Base-by-base conservation (phyloP, 1,284 basidiomycete genomes). In the Malassezia equina region DNA sequence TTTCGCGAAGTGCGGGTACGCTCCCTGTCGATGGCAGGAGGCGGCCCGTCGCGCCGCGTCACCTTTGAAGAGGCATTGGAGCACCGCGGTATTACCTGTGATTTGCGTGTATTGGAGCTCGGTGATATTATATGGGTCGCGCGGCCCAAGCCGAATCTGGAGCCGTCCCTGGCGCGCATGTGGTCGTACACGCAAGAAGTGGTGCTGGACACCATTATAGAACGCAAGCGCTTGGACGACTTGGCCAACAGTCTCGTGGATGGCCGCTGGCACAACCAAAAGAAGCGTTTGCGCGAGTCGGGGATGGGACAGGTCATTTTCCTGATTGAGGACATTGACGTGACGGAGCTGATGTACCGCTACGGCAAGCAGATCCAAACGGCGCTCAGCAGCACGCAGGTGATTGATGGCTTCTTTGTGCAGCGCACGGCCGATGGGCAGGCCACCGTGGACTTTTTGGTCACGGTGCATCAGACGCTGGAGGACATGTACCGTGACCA, bases 71-170 rank as follows among this genome's bases (percentile, higher is more conserved):
- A 56, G 3, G 55, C 65, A 4, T 49, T 67, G 33, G 43, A 52
- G 1, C 59, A 61, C 24, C 64, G 62, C 12, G 78, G 78, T 0
- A 62, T 80, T 32, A 65, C 68, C 15, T 77, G 78, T n/a, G 78
- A 80, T 53, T 75, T 77, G 27, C 65, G 78, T 17, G 76, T 79
- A 1, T 64, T 82, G 31, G 73, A 77, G 27, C 63, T 82, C 7
- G 81, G 81, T 4, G 81, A 82, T 67, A 78, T 80, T 55, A 70
- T 79, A 24, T 82, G 81, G 81, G 71, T 82, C 13, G 81, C 80
- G 1, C 71, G 75, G 24, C 53, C 76, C 25, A 66, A 62, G 15
- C 75, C 76, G n/a, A 29, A 50, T 21, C 11, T 34, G 64, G 62
- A 7, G 65, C 64, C 17, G 69, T 71, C 1, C 46, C 56, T 1